Percentiles rank a stretch among this genome's conserved stretches.
Conservation (phyloP, 2,329 filamentous ascomycete species). For the Botrytis paeoniae region DNA sequence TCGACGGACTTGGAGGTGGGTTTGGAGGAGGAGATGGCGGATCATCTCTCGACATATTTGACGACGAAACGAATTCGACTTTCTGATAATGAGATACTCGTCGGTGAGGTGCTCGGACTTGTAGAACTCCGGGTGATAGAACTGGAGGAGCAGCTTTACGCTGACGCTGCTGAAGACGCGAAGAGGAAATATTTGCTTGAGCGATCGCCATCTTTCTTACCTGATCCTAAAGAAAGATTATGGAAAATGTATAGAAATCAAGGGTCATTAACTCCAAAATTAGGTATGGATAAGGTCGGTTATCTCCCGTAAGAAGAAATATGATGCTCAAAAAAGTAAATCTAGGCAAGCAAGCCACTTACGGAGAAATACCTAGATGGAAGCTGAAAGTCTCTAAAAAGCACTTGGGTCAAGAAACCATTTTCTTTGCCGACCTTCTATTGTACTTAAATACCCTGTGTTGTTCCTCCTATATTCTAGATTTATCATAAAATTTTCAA, state of each 20-base stretch:
- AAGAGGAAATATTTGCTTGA: constrained; percentile 3
- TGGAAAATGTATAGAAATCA: background rate
- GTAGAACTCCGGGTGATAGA: background rate
- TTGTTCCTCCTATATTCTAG: background rate
- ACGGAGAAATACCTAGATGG: constrained; percentile 3
- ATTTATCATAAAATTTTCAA: background rate
- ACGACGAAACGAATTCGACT: background rate
- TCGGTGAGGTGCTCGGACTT: background rate
- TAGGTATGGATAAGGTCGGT: background rate
- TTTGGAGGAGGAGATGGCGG: constrained; percentile 43
- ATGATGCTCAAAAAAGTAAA: background rate
- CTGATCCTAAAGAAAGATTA: background rate
- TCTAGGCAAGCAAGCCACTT: constrained; percentile 6
- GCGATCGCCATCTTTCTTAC: constrained; percentile 10
- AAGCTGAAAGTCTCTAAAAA: constrained; percentile 13
- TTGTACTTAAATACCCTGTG: constrained; percentile 13
- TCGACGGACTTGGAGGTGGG: constrained; percentile 41
- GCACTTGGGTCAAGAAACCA: background rate
- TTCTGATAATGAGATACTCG: background rate
- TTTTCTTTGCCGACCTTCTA: background rate
- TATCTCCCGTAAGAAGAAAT: background rate
- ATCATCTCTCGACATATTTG: constrained; percentile 39
- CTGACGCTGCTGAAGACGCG: background rate
- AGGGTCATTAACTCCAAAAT: background rate
- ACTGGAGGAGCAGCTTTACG: background rate